Evolutionary conservation across 202 grass and related monocot species (phyloP), one percentile per base, ranked within the genome.

Genomic region (Zizania palustris): DNA sequence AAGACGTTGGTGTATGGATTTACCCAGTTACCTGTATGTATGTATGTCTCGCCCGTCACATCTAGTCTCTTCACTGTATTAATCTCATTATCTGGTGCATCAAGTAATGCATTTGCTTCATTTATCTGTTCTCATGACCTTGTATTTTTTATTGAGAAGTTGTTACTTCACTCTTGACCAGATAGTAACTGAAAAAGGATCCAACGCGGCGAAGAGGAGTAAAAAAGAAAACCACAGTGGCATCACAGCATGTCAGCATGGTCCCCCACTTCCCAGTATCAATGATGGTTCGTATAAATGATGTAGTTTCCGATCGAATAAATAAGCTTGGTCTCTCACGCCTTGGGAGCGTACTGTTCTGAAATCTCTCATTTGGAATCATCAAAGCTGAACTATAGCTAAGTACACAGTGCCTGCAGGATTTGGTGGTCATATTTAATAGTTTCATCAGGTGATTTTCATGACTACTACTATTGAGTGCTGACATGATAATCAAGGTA

Each of bases 351-450:
- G 22, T 45, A 46, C 65, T 41, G 18, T 19, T 82, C 50, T 20
- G 59, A 66, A 59, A 60, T 73, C 12, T 72, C 67, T 28, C 72
- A 65, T 72, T 72, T 35, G 51, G 42, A 67, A 40, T 65, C 50
- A 77, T 79, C 45, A 84, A 85, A 45, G 72, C 45, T 60, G 36
- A 81, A 80, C 77, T 72, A 80, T 71, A 66, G 59, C 58, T 43
- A 84, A 80, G 71, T 84, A 71, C 76, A 80, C 46, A 1, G 48
- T 1, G n/a, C 41, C 70, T 88, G 75, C 60, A 76, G 46, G 43
- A 59, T 59, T 56, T 41, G 14, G 62, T 33, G 19, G 15, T 19
- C 41, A 55, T 80, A 75, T 80, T 80, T 49, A 84, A 78, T 63
- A 60, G 55, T 62, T 49, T 38, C 11, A n/a, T 6, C 43, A 71